Evolutionary conservation across 306 rosid species (phyloP).

Genomic region (cucumber (Cucumis sativus)): DNA sequence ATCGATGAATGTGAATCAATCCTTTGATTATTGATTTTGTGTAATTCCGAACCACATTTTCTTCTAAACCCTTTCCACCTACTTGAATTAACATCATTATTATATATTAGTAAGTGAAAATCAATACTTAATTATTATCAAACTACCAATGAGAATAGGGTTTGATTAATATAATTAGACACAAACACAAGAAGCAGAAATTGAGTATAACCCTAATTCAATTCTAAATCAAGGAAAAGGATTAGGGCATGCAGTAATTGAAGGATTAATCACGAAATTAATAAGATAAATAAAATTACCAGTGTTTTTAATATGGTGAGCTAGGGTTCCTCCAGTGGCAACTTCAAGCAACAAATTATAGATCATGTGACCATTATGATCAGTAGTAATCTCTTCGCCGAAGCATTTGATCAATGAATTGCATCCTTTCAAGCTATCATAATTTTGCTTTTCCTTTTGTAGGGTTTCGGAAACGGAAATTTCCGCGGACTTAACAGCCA

Average conservation of each 20-base stretch:
- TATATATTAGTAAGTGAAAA: too few species aligned
- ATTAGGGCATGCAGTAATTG: too few species aligned
- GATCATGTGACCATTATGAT: slow-evolving; percentile 8
- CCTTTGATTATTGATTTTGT: slow-evolving; percentile 18
- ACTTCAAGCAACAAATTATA: background rate
- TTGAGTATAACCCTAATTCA: too few species aligned
- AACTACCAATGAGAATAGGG: too few species aligned
- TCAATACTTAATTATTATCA: too few species aligned
- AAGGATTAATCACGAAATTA: too few species aligned
- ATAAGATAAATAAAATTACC: background rate
- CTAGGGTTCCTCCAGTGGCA: background rate
- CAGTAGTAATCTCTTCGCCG: background rate
- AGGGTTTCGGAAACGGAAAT: slow-evolving; percentile 11
- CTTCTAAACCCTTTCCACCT: slow-evolving; percentile 7
- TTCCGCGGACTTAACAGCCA: slow-evolving; percentile 21
- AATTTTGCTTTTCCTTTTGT: slow-evolving; percentile 16
- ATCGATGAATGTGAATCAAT: slow-evolving; percentile 9
- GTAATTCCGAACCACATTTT: slow-evolving; percentile 7
- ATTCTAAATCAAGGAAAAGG: too few species aligned
- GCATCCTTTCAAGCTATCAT: background rate
- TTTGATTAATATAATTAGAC: too few species aligned
- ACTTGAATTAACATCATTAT: background rate
- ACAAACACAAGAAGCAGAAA: too few species aligned
- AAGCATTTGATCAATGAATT: background rate
- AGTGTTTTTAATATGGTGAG: background rate